phyloP scores from a whole-genome alignment of 1,284 basidiomycete species.

The Leucocoprinus gongylophorus region DNA sequence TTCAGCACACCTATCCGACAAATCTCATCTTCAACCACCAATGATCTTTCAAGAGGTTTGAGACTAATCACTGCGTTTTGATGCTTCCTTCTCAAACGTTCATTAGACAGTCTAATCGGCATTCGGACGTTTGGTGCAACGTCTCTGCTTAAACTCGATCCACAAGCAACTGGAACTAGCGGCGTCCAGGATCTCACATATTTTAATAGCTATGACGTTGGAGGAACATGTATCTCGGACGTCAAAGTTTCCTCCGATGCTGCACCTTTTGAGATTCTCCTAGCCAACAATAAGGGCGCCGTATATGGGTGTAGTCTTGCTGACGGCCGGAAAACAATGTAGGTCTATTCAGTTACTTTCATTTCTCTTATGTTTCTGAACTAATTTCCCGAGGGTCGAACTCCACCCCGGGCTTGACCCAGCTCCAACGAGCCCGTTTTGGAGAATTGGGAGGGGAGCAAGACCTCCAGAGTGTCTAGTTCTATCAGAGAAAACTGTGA shows the following conservation, averaged over 20 bases:
- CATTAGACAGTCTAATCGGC: conserved; percentile 19
- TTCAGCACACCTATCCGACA: conserved; percentile 56
- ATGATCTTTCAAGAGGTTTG: neutral
- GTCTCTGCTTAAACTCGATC: conserved; percentile 14
- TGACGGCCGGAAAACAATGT: conserved; percentile 8
- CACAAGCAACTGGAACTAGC: neutral
- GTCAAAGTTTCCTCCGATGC: neutral
- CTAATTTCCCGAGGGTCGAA: neutral
- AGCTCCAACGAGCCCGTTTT: conserved; percentile 14
- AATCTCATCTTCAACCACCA: conserved; percentile 20
- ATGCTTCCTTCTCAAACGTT: neutral
- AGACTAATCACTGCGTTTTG: neutral
- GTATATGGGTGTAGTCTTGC: conserved; percentile 6
- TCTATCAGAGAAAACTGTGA: conserved; percentile 26
- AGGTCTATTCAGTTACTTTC: neutral
- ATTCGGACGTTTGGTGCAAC: conserved; percentile 27
- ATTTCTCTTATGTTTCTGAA: neutral
- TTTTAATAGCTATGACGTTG: conserved; percentile 8
- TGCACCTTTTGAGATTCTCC: conserved; percentile 7
- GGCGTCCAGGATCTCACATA: conserved; percentile 9
- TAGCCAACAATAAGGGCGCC: conserved; percentile 2
- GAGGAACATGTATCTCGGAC: conserved; percentile 15
- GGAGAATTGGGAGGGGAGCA: conserved; percentile 22
- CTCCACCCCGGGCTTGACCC: neutral
- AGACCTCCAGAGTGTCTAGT: conserved; percentile 23